Conservation (phyloP, 1,284 basidiomycete species). For the Microbotryum silenes-acaulis region DNA sequence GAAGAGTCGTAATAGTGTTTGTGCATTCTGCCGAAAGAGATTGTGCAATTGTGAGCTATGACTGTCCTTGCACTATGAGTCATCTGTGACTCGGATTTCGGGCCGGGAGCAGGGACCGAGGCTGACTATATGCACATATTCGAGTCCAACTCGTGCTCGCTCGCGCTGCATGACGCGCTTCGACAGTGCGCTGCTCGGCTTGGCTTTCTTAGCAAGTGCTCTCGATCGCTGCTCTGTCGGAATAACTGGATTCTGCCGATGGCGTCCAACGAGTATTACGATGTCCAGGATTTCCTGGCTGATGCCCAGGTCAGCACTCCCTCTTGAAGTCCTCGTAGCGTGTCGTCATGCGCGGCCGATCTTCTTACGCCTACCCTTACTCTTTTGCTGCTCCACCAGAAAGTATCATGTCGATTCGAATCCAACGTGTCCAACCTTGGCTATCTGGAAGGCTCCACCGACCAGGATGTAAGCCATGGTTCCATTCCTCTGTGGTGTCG, state of each 20-base stretch:
- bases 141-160: no score
- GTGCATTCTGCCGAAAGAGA: no score
- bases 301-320: slow-evolving; percentile 16
- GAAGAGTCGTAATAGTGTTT: no score
- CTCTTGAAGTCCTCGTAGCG: not conserved
- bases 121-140: no score
- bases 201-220: no score
- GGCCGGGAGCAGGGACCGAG: no score
- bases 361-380: not conserved
- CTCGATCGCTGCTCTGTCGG: not conserved
- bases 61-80: no score
- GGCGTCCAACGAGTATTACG: slow-evolving; percentile 4
- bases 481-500: no score
- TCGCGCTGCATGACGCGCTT: no score
- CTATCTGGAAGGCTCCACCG: slow-evolving; percentile 37
- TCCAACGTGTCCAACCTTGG: slow-evolving; percentile 35
- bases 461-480: slow-evolving; percentile 32
- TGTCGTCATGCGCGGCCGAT: not conserved
- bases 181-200: no score
- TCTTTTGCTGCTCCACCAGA: slow-evolving; percentile 16
- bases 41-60: no score
- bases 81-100: no score
- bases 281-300: slow-evolving; percentile 22
- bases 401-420: slow-evolving; percentile 34
- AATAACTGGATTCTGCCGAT: not conserved